Base-by-base conservation (phyloP, 163 green algal species). In the Prototheca cutis region DNA sequence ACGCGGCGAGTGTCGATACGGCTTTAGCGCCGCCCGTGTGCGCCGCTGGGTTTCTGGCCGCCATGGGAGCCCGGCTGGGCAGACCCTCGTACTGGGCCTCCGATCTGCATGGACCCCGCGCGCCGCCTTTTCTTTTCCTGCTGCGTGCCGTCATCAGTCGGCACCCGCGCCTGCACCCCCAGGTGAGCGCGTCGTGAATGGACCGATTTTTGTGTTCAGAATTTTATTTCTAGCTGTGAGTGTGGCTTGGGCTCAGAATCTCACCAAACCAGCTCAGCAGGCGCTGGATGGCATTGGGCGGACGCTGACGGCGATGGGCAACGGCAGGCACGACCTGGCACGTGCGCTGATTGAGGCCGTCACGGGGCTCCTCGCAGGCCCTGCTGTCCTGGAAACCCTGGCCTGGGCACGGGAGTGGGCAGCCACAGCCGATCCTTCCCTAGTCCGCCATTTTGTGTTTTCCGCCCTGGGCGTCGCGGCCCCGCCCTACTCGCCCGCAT, bases 401-500 rank as follows among this genome's bases (percentile, higher is more conserved):
- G 52, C 27, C 7, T 67, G 59, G 61, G 68, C 55, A 4, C 62
- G 72, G 56, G 55, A 25, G 3, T 90, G 81, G 81, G 67, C 65
- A 3, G 39, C 48, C 4, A 58, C 59, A 2, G 78, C 76, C 32
- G 82, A 88, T 60, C 75, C 78, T 4, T 76, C 67, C 0, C 71
- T 88, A 10, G 58, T 87, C n/a, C 62, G 78, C 17, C 72, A 84
- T 65, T 71, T 87, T 3, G 57, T 86, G 18, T 76, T 80, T 60
- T 59, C 71, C 49, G 60, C 79, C 4, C 74, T 90, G 33, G 73
- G 58, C 15, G 62, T 60, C 13, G 65, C 73, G 19, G 65, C 56
- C 3, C 83, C 83, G 18, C 83, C 83, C 24, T 87, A 87, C 64
- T 83, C 76, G 0, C 18, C 74, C 3, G 28, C 57, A 0, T 85